Conservation (phyloP, 1,284 basidiomycete genomes). For the Rhodofomes roseus region DNA sequence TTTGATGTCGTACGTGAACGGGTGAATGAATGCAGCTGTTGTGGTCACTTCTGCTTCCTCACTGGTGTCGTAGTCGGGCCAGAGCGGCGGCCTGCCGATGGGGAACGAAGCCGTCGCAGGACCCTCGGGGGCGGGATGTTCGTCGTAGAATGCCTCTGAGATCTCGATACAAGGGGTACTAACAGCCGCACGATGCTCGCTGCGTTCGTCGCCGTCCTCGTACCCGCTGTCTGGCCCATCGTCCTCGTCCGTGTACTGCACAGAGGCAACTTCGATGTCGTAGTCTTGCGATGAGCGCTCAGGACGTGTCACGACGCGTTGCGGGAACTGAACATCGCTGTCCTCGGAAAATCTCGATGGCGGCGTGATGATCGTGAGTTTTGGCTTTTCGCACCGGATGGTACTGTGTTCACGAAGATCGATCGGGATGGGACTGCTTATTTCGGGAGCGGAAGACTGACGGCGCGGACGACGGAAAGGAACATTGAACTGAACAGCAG, state of each 20-base stretch:
- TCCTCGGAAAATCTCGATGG: slow-evolving; percentile 7
- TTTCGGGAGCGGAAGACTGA: slow-evolving; percentile 1
- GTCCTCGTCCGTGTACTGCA: slow-evolving; percentile 5
- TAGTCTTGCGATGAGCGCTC: background rate
- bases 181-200: slow-evolving; percentile 2
- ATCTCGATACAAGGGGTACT: slow-evolving; percentile 41
- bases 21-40: slow-evolving; percentile 56
- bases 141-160: slow-evolving; percentile 61
- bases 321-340: background rate
- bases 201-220: slow-evolving; percentile 8
- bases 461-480: slow-evolving; percentile 1
- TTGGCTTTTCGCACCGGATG: slow-evolving; percentile 4
- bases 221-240: slow-evolving; percentile 7
- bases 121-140: slow-evolving; percentile 50
- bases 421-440: slow-evolving; percentile 1
- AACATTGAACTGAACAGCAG: background rate
- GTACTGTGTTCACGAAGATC: background rate
- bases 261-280: slow-evolving; percentile 1
- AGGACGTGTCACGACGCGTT: slow-evolving; percentile 1
- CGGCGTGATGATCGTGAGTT: slow-evolving; percentile 10
- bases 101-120: slow-evolving; percentile 35
- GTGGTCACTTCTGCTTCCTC: slow-evolving; percentile 24
- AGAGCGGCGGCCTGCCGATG: slow-evolving; percentile 11
- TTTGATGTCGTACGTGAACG: slow-evolving; percentile 41
- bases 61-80: slow-evolving; percentile 19